Evolutionary conservation across 2,329 filamentous ascomycete species (phyloP), one percentile per base, ranked within the genome.

Genomic region (Pleurostoma richardsiae): DNA sequence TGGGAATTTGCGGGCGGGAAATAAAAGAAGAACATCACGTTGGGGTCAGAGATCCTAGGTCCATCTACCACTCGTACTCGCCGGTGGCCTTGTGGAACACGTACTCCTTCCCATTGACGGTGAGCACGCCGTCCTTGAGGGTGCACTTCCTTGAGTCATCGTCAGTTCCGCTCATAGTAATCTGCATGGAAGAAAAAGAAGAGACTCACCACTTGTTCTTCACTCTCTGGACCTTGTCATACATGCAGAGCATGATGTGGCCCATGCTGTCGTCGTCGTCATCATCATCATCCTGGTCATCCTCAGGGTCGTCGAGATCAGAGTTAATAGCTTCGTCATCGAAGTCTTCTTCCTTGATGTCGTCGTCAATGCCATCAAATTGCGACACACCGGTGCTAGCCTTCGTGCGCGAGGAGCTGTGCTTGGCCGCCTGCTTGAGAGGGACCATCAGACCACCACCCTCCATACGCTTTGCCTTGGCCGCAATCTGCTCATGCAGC

Each of bases 241-340:
- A 99, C 64, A 95, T 96, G 74, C 94, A 99, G 39, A 99, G 83
- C 88, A 99, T 97, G 63, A 95, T 91, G 57, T 95, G 88, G 1
- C 86, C 85, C 54, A 87, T 80, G 33, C 84, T 81, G 40, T 95
- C 91, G 50, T 95, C 90, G 10, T 90, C 88, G 43, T 94, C 91
- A 31, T 94, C 89, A 28, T 92, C 88, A 28, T 94, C 90, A 30
- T 88, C 85, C 19, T 82, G 70, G 8, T 89, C 84, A 51, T 97
- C 94, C 52, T 97, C 91, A 0, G 91, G 83, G 61, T 99, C 94
- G 62, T 99, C 94, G 4, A 99, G 82, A 59, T 99, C 94, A 1
- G 94, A 97, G 67, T 99, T 99, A 71, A 99, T 99, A 2, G 92
- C 94, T 64, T 99, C 91, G 54, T 96, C 92, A 54, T 96, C 91